Evolutionary conservation across 2,329 filamentous ascomycete genomes (phyloP).

Genomic region (Alternaria tenuissima): DNA sequence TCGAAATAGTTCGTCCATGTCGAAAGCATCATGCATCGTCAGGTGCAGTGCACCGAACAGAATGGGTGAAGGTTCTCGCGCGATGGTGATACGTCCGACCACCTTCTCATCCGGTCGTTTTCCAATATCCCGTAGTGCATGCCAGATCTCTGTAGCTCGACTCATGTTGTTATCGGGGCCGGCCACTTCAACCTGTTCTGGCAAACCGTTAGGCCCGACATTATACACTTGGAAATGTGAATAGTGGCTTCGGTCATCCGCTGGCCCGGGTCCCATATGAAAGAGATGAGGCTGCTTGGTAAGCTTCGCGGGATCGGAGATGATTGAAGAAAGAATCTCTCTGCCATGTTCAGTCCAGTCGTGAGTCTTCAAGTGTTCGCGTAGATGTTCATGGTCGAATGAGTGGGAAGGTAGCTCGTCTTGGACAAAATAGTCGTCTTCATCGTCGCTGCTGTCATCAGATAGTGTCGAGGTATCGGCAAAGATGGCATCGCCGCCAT

Average conservation of each 20-base stretch:
- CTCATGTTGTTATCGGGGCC: slow-evolving; percentile 46
- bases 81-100: slow-evolving; percentile 67
- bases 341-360: slow-evolving; percentile 53
- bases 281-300: slow-evolving; percentile 56
- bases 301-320: slow-evolving; percentile 55
- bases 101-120: slow-evolving; percentile 51
- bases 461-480: slow-evolving; percentile 47
- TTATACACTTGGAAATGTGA: slow-evolving; percentile 68
- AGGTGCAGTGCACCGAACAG: slow-evolving; percentile 68
- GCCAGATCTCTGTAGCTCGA: slow-evolving; percentile 44
- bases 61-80: slow-evolving; percentile 68
- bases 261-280: slow-evolving; percentile 49
- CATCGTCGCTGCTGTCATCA: slow-evolving; percentile 46
- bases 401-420: slow-evolving; percentile 49
- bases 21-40: slow-evolving; percentile 65
- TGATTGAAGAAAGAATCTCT: slow-evolving; percentile 53
- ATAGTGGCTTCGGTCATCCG: slow-evolving; percentile 54
- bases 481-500: slow-evolving; percentile 38
- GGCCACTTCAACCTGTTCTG: slow-evolving; percentile 49
- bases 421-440: slow-evolving; percentile 52
- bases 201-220: slow-evolving; percentile 57
- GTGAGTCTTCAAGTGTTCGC: slow-evolving; percentile 56
- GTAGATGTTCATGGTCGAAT: slow-evolving; percentile 56
- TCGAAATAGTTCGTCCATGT: slow-evolving; percentile 68
- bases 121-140: slow-evolving; percentile 46